Conservation (phyloP, 2,329 filamentous ascomycete genomes). For the Sporothrix brunneoviolacea region DNA sequence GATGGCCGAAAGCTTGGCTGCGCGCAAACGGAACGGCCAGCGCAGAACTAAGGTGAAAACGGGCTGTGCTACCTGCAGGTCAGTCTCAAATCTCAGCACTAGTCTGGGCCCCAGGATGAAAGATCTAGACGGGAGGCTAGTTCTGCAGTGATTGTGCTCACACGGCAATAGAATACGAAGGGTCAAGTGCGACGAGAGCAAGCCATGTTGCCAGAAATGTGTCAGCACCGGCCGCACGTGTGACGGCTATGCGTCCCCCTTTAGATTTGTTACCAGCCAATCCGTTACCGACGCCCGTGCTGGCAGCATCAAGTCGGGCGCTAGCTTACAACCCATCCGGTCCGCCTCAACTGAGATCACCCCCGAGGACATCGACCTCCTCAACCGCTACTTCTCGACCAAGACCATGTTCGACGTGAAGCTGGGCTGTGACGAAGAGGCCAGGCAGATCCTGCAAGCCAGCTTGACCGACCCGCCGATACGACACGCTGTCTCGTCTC, state of each 20-base stretch:
- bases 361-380: constrained; percentile 27
- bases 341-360: constrained; percentile 21
- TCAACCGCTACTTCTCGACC: constrained; percentile 35
- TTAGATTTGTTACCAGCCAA: constrained; percentile 24
- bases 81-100: too few species aligned
- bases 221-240: constrained; percentile 34
- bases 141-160: too few species aligned
- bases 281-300: constrained; percentile 15
- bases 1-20: too few species aligned
- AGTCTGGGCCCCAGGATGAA: too few species aligned
- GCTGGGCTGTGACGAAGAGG: constrained; percentile 32
- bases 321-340: constrained; percentile 17
- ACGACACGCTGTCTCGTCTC: constrained; percentile 33
- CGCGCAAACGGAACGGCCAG: too few species aligned
- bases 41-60: too few species aligned
- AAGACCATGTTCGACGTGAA: constrained; percentile 35
- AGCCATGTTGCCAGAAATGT: constrained; percentile 30
- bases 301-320: constrained; percentile 15
- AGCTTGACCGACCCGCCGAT: constrained; percentile 30
- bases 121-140: too few species aligned
- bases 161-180: constrained; percentile 26
- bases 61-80: too few species aligned
- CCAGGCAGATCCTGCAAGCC: constrained; percentile 33
- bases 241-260: constrained; percentile 36
- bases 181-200: constrained; percentile 33